phyloP scores from a whole-genome alignment of 805 yeast species.

The Kodamaea leandrae region DNA sequence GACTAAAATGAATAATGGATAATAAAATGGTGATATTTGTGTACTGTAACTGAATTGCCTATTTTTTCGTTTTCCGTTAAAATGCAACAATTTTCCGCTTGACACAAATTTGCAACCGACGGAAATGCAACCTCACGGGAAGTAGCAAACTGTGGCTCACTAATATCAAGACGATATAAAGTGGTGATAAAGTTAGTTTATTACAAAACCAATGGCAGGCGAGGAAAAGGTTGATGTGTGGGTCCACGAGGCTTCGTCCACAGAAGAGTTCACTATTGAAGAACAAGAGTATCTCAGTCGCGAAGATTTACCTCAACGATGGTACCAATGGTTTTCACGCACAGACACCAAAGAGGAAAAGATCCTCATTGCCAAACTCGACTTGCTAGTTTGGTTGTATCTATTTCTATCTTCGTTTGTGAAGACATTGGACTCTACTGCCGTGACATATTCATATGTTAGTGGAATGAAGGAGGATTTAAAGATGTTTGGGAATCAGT shows the following conservation, averaged over 20 bases:
- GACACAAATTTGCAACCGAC: too few species aligned
- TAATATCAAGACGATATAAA: neutral
- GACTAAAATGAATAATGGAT: too few species aligned
- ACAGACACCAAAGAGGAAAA: constrained; percentile 26
- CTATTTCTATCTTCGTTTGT: constrained; percentile 24
- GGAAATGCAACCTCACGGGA: too few species aligned
- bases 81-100: too few species aligned
- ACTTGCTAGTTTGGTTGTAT: constrained; percentile 23
- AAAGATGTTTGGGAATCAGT: constrained; percentile 23
- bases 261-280: constrained; percentile 11
- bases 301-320: constrained; percentile 17
- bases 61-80: too few species aligned
- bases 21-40: too few species aligned
- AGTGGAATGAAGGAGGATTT: constrained; percentile 21
- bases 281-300: constrained; percentile 13
- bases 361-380: constrained; percentile 23
- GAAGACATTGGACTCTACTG: constrained; percentile 24
- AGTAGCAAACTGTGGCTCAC: constrained; percentile 4
- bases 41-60: too few species aligned
- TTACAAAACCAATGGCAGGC: too few species aligned
- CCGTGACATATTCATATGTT: constrained; percentile 23
- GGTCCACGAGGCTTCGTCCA: neutral
- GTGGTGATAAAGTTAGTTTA: too few species aligned
- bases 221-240: too few species aligned
- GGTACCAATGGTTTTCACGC: constrained; percentile 30